These are phyloP conservation scores for Helotiales sp. DNA, from an alignment of 2,329 filamentous ascomycete genomes.

Conservation along the genomic window DNA sequence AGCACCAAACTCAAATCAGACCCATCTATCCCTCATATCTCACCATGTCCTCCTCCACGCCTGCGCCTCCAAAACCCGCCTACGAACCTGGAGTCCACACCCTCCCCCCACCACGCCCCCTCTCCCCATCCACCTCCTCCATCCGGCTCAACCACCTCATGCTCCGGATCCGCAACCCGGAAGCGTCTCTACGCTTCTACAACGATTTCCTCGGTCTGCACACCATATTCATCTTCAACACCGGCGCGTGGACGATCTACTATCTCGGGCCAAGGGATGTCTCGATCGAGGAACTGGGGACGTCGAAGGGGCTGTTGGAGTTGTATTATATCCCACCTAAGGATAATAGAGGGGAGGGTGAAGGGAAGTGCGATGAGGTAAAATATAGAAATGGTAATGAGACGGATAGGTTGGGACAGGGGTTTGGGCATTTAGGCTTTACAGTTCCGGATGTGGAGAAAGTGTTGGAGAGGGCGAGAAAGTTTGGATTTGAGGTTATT, in stretches of 20 bases:
- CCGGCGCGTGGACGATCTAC: conserved; percentile 9
- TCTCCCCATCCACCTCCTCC: background rate
- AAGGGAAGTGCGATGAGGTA: background rate
- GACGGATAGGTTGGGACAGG: background rate
- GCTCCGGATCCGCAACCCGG: conserved; percentile 1
- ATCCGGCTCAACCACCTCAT: conserved; percentile 15
- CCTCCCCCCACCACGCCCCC: background rate
- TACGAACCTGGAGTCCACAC: background rate
- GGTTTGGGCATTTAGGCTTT: conserved; percentile 13
- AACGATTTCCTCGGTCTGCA: conserved; percentile 5
- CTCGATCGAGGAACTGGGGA: background rate
- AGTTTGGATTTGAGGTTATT: conserved; percentile 8
- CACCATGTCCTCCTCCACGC: background rate
- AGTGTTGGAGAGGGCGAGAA: background rate
- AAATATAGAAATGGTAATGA: background rate
- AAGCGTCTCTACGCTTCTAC: conserved; percentile 9
- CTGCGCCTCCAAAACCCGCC: background rate
- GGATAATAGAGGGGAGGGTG: background rate
- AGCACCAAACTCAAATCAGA: too few species aligned
- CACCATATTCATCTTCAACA: conserved; percentile 8
- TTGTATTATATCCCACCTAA: background rate
- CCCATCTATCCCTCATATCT: background rate
- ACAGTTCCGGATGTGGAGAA: conserved; percentile 9
- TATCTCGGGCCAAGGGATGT: conserved; percentile 8
- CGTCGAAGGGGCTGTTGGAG: background rate